Percentiles rank a stretch among this genome's conserved stretches.
These are phyloP conservation scores for Termitomyces sp. DNA, from an alignment of 768 basidiomycete species.

Conservation along the genomic window DNA sequence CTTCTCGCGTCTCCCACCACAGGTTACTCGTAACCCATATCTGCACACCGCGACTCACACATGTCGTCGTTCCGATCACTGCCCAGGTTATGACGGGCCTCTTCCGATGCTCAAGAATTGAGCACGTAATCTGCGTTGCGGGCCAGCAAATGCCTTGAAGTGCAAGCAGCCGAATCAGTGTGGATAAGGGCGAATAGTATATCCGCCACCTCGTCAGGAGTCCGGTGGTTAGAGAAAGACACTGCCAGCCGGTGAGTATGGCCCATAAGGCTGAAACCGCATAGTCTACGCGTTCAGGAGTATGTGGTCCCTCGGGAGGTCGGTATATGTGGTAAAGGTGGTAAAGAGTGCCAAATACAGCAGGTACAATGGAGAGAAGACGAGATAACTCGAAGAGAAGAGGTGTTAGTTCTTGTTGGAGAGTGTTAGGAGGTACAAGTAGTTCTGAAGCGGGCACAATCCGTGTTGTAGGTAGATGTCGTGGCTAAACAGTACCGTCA, in stretches of 20 bases:
- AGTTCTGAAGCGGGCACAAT: conserved; percentile 45
- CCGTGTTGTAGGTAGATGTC: conserved; percentile 66
- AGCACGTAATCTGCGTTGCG: conserved; percentile 81
- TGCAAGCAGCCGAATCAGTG: conserved; percentile 86
- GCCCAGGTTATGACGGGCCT: conserved; percentile 90
- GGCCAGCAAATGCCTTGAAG: conserved; percentile 98
- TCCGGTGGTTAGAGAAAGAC: conserved; percentile 82
- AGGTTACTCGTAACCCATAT: conserved; percentile 97
- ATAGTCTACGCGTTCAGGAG: conserved; percentile 58
- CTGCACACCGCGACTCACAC: conserved; percentile 76
- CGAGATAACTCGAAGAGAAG: conserved; percentile 69
- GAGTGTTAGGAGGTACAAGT: conserved; percentile 41
- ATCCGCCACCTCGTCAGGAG: conserved; percentile 85
- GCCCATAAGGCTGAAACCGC: conserved; percentile 71
- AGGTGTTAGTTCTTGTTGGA: conserved; percentile 43
- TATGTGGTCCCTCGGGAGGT: conserved; percentile 27
- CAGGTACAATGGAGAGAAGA: conserved; percentile 68
- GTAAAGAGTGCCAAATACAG: conserved; percentile 57
- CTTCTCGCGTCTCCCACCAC: conserved; percentile 37
- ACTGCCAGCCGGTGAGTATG: conserved; percentile 84
- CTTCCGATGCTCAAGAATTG: conserved; percentile 58
- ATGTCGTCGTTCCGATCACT: conserved; percentile 84
- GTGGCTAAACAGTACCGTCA: conserved; percentile 33
- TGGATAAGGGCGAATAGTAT: conserved; percentile 85
- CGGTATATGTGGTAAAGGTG: conserved; percentile 41